Evolutionary conservation across 2,329 filamentous ascomycete species (phyloP), one percentile per base, ranked within the genome.

Genomic region (Nemania sp.): DNA sequence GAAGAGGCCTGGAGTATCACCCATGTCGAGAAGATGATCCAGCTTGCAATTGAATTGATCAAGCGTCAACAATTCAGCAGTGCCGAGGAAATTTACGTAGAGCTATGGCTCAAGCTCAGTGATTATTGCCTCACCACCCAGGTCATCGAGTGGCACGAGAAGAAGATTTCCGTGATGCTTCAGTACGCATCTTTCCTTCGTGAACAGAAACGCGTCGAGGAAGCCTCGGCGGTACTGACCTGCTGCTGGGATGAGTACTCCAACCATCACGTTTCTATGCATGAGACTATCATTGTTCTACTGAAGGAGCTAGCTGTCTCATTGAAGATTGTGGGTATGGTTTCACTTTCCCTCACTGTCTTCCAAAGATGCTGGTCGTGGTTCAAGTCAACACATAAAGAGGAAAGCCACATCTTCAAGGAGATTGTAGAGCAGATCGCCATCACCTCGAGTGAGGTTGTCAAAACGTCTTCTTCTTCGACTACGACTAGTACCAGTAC

Each of bases 331-430:
- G 53, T 59, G 12, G 53, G 53, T 0, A 43, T 59, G 53, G 22
- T 43, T 33, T 56, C 56, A 4, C 52, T 59, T 12, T 56, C 56
- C 1, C 56, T 59, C 14, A 59, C 56, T 1, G 56, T 59, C 1
- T 59, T 56, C 44, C 56, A 59, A 31, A 33, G 53, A 33, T 59
- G 56, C 49, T 59, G 52, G 52, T 59, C 56, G 11, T 59, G 56
- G 56, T 59, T 59, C 36, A 59, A 59, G 42, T 59, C 56, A 0
- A 50, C 53, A 3, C 56, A 49, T 39, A 59, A 56, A 28, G 56
- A 59, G 22, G 53, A 59, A 26, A 59, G 52, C 41, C 50, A 30
- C 11, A 49, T 43, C 5, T 59, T 59, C 37, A 59, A 59, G 41
- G 56, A 59, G 41, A 56, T 56, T 7, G 56, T 59, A 14, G 53